Percentiles rank a stretch among this genome's conserved stretches.
phyloP scores from a whole-genome alignment of 176 grass and related monocot species.

The Saccharum officinarum region DNA sequence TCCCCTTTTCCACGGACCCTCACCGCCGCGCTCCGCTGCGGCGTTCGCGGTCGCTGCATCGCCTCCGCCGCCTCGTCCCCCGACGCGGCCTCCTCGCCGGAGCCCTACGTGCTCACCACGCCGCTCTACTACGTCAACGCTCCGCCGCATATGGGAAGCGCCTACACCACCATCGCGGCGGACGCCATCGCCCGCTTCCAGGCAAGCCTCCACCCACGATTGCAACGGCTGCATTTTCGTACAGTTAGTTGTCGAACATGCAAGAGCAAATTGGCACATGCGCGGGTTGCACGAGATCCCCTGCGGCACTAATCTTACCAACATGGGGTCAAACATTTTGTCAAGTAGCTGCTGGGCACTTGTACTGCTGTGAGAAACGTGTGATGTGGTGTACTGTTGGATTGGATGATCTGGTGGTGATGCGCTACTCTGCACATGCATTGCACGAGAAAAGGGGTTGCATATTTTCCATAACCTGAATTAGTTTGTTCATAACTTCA shows the following conservation, averaged over 20 bases:
- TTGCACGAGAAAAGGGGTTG: background rate
- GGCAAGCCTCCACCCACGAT: constrained; percentile 33
- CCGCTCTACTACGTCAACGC: constrained; percentile 98
- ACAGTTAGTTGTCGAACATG: background rate
- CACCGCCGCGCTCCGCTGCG: constrained; percentile 19
- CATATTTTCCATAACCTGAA: background rate
- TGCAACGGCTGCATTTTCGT: background rate
- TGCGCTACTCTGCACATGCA: background rate
- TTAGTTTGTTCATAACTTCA: constrained; percentile 4
- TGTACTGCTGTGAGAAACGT: background rate
- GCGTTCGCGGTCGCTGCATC: constrained; percentile 29
- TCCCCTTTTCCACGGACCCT: background rate
- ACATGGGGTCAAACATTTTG: background rate
- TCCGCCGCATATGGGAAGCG: constrained; percentile 96
- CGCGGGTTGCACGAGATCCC: background rate
- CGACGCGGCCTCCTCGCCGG: constrained; percentile 24
- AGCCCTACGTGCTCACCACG: constrained; percentile 75
- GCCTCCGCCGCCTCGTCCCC: constrained; percentile 38
- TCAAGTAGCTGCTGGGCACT: background rate
- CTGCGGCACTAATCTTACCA: background rate
- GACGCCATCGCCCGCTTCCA: constrained; percentile 95
- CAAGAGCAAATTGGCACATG: background rate
- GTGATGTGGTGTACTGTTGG: background rate
- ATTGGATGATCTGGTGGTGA: background rate
- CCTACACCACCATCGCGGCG: constrained; percentile 95